Evolutionary conservation across 805 yeast species (phyloP).

Genomic region (Geotrichum ghanense): DNA sequence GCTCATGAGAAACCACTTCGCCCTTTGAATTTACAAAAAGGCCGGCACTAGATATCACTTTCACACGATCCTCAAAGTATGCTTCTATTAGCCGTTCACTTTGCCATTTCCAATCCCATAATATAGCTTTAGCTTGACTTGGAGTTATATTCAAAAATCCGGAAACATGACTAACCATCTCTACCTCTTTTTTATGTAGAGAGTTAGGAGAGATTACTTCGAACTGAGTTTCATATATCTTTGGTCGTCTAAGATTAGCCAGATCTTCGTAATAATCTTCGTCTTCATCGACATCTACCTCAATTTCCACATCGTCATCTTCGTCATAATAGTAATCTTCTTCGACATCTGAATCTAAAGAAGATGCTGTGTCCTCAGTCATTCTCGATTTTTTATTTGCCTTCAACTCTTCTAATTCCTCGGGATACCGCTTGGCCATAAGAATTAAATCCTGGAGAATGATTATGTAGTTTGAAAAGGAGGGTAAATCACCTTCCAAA

Average conservation of each 20-base stretch:
- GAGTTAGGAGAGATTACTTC: constrained; percentile 14
- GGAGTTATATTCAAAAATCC: constrained; percentile 28
- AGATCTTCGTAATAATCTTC: constrained; percentile 13
- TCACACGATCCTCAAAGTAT: constrained; percentile 35
- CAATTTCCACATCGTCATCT: background rate
- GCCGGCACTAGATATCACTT: constrained; percentile 28
- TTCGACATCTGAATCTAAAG: background rate
- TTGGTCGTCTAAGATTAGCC: background rate
- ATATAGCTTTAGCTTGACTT: constrained; percentile 33
- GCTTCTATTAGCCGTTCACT: constrained; percentile 44
- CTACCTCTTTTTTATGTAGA: constrained; percentile 22
- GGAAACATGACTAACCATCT: constrained; percentile 27
- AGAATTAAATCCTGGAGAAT: too few species aligned
- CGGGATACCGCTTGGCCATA: background rate
- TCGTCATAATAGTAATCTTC: background rate
- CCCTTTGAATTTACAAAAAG: constrained; percentile 9
- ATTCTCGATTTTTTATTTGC: background rate
- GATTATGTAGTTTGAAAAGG: too few species aligned
- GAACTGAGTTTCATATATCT: constrained; percentile 18
- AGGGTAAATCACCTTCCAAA: too few species aligned
- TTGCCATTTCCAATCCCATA: constrained; percentile 47
- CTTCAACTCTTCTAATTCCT: background rate
- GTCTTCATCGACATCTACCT: background rate
- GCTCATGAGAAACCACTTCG: background rate
- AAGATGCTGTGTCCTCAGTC: background rate